Evolutionary conservation across 768 basidiomycete species (phyloP).

Genomic region (Pleurotus pulmonarius): DNA sequence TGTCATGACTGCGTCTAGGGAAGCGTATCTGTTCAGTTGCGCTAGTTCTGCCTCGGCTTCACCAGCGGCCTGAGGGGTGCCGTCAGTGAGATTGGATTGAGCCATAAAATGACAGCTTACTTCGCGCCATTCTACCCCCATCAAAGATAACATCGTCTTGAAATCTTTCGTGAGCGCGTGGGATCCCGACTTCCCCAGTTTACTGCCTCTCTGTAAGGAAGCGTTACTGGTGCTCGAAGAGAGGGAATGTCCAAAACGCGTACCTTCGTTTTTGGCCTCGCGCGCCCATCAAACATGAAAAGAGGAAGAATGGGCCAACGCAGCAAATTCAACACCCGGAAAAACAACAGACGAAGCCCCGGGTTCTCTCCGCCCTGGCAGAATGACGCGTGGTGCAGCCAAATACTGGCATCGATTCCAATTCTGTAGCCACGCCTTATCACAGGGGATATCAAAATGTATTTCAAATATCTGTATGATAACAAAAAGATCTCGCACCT

Average conservation of each 20-base stretch:
- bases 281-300: slow-evolving; percentile 72
- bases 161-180: slow-evolving; percentile 37
- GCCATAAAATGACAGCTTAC: slow-evolving; percentile 32
- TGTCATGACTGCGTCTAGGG: slow-evolving; percentile 43
- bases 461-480: neutral
- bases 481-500: neutral
- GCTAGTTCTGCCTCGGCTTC: slow-evolving; percentile 35
- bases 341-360: slow-evolving; percentile 8
- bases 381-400: slow-evolving; percentile 1
- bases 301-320: slow-evolving; percentile 50
- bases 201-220: slow-evolving; percentile 20
- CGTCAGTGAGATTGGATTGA: slow-evolving; percentile 27
- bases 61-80: slow-evolving; percentile 60
- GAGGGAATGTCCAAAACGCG: slow-evolving; percentile 17
- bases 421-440: neutral
- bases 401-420: slow-evolving; percentile 6
- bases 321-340: neutral
- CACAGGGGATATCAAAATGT: too few relatives aligned
- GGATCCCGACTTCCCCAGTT: slow-evolving; percentile 43
- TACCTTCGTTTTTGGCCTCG: slow-evolving; percentile 62
- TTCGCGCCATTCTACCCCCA: slow-evolving; percentile 50
- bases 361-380: slow-evolving; percentile 11
- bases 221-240: slow-evolving; percentile 12
- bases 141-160: slow-evolving; percentile 53
- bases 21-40: slow-evolving; percentile 30